These are phyloP conservation scores for Wallacemonas sp. DNA, from an alignment of 208 protist species.

Conservation along the genomic window DNA sequence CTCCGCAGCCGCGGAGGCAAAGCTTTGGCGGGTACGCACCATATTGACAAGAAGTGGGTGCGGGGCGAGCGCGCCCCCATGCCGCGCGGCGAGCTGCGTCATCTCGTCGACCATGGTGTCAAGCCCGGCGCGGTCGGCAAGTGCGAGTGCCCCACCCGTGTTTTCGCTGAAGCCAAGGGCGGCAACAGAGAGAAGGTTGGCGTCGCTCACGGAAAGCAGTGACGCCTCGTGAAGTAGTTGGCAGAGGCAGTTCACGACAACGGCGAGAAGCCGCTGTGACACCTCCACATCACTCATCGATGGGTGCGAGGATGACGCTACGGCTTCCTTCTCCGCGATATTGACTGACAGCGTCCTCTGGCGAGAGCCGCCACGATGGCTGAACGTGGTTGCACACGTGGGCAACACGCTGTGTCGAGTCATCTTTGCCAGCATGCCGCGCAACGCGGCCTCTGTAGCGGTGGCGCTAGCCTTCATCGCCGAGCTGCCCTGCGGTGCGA, in stretches of 20 bases:
- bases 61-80: conserved; percentile 45
- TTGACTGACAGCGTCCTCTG: conserved; percentile 14
- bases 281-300: conserved; percentile 35
- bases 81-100: conserved; percentile 29
- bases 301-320: no score
- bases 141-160: conserved; percentile 58
- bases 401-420: background rate
- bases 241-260: conserved; percentile 60
- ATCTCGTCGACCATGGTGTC: conserved; percentile 32
- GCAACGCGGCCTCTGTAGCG: conserved; percentile 1
- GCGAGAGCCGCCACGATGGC: conserved; percentile 3
- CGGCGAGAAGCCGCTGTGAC: conserved; percentile 53
- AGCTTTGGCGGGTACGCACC: conserved; percentile 25
- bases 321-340: conserved; percentile 30
- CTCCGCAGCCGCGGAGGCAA: conserved; percentile 29
- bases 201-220: conserved; percentile 38
- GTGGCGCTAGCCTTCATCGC: conserved; percentile 8
- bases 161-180: conserved; percentile 59
- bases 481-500: conserved; percentile 5
- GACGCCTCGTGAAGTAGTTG: conserved; percentile 44
- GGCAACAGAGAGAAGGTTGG: conserved; percentile 56
- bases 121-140: conserved; percentile 40
- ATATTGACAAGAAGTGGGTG: conserved; percentile 58
- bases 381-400: background rate
- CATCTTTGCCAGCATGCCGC: conserved; percentile 9